These are phyloP conservation scores for Stachybotrys echinatus DNA, from an alignment of 2,329 filamentous ascomycete species.

Conservation along the genomic window DNA sequence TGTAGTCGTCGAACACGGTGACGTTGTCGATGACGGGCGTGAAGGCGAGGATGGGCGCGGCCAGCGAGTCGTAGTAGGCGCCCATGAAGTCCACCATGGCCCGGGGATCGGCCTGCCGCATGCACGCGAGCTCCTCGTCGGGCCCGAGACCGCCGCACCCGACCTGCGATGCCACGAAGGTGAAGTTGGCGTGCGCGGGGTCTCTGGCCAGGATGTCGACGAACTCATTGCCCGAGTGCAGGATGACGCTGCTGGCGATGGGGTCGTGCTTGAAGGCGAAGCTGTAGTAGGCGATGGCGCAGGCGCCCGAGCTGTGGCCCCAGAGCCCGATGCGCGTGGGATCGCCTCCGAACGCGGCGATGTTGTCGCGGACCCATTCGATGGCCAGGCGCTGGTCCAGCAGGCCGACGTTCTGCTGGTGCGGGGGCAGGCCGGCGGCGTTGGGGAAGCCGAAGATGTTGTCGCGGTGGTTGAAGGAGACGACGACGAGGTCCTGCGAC, in stretches of 20 bases:
- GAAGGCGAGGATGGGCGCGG: neutral
- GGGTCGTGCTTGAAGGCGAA: conserved; percentile 36
- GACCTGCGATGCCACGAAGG: neutral
- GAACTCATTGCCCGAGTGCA: conserved; percentile 25
- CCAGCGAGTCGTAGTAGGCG: neutral
- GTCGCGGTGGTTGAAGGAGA: conserved; percentile 1
- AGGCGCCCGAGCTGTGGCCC: conserved; percentile 40
- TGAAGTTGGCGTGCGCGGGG: neutral
- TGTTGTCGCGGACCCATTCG: conserved; percentile 45
- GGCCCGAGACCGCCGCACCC: neutral
- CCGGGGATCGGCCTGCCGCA: neutral
- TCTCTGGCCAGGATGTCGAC: conserved; percentile 1
- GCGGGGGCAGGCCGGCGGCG: neutral
- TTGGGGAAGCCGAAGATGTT: conserved; percentile 1
- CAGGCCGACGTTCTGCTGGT: conserved; percentile 36
- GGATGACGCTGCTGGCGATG: conserved; percentile 31
- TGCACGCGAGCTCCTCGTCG: neutral
- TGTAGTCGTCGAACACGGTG: neutral
- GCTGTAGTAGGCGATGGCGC: conserved; percentile 30
- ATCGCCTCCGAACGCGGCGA: conserved; percentile 43
- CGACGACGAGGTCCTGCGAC: neutral
- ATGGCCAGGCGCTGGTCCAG: conserved; percentile 45
- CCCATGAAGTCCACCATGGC: neutral
- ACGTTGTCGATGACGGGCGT: neutral
- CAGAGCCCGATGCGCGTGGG: conserved; percentile 33